A percentile compares a stretch with the other conserved stretches of the same genome.
Conservation (phyloP, 441 rosid genomes). For the Flueggea neowawraea region DNA sequence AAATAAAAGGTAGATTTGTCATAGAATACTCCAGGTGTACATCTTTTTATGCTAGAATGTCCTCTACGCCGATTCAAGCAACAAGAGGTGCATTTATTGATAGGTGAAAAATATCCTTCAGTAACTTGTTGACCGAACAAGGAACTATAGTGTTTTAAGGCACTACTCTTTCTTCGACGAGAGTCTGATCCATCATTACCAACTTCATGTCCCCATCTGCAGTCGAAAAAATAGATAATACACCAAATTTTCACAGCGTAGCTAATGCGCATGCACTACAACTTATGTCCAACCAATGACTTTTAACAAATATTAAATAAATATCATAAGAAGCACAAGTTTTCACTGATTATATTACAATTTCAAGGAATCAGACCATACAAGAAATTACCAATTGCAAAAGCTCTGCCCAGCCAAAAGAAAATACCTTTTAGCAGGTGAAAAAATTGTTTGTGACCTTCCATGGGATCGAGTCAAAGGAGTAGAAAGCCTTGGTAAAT, state of each 20-base stretch:
- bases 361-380: too few species aligned
- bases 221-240: constrained; percentile 7
- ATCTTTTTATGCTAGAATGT: constrained; percentile 29
- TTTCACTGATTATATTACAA: background rate
- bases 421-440: constrained; percentile 1
- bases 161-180: constrained; percentile 31
- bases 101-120: constrained; percentile 28
- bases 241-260: background rate
- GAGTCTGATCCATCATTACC: constrained; percentile 23
- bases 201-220: constrained; percentile 47
- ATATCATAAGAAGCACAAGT: too few species aligned
- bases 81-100: constrained; percentile 40
- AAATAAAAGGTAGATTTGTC: constrained; percentile 62
- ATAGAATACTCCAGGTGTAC: constrained; percentile 38
- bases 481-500: constrained; percentile 4
- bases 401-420: background rate
- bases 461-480: constrained; percentile 7
- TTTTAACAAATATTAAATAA: too few species aligned
- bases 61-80: constrained; percentile 38
- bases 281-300: too few species aligned
- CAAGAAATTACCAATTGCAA: background rate
- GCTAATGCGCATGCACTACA: too few species aligned
- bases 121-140: constrained; percentile 24
- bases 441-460: constrained; percentile 8
- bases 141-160: constrained; percentile 31